These are phyloP conservation scores for Lentinula edodes DNA, from an alignment of 768 basidiomycete genomes.

Conservation along the genomic window DNA sequence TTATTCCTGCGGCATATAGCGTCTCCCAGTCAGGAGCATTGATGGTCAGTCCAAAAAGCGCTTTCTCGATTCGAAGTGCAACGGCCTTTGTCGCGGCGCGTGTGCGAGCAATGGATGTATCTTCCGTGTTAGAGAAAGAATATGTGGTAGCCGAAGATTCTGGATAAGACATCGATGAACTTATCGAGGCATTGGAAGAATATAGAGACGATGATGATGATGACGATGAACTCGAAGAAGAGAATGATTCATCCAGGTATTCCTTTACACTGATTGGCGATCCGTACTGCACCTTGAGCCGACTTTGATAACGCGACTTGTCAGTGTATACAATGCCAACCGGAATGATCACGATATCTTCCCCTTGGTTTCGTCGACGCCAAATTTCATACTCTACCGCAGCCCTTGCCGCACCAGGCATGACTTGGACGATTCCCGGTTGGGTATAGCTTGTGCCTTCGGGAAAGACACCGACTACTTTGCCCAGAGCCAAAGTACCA, in stretches of 20 bases:
- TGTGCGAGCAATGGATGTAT: slow-evolving; percentile 28
- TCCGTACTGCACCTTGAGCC: slow-evolving; percentile 47
- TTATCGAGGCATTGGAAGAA: neutral
- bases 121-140: slow-evolving; percentile 26
- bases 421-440: slow-evolving; percentile 38
- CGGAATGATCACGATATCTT: slow-evolving; percentile 46
- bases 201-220: slow-evolving; percentile 16
- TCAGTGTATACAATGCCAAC: slow-evolving; percentile 68
- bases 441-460: slow-evolving; percentile 54
- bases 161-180: neutral
- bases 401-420: slow-evolving; percentile 67
- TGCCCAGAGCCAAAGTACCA: slow-evolving; percentile 42
- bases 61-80: slow-evolving; percentile 42
- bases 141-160: slow-evolving; percentile 9
- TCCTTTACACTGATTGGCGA: slow-evolving; percentile 43
- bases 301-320: slow-evolving; percentile 58
- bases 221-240: slow-evolving; percentile 36
- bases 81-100: slow-evolving; percentile 53
- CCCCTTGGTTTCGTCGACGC: slow-evolving; percentile 11
- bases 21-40: slow-evolving; percentile 70
- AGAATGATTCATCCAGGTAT: slow-evolving; percentile 35
- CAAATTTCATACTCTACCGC: slow-evolving; percentile 62
- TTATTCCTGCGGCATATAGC: slow-evolving; percentile 50
- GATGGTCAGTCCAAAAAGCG: slow-evolving; percentile 48
- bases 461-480: slow-evolving; percentile 65